Evolutionary conservation across 495 filamentous ascomycete genomes (phyloP).

Genomic region (Penicillium antarcticum): DNA sequence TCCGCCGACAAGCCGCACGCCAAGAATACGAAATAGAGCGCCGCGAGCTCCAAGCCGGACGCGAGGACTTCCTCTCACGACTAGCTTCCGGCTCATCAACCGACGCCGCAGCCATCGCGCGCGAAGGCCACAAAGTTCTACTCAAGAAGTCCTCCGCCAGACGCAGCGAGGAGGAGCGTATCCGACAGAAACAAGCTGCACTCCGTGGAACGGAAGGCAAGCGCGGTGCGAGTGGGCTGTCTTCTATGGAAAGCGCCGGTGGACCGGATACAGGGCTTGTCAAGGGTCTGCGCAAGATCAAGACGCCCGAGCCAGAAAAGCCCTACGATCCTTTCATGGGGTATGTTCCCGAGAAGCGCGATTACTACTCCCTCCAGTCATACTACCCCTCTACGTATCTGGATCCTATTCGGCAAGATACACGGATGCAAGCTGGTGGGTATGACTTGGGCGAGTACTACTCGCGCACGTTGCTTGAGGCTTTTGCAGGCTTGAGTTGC

Average conservation of each 20-base stretch:
- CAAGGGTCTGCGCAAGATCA: conserved; percentile 70
- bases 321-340: conserved; percentile 90
- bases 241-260: conserved; percentile 23
- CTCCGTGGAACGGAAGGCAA: conserved; percentile 35
- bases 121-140: conserved; percentile 58
- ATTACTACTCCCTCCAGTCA: conserved; percentile 66
- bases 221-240: conserved; percentile 19
- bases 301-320: conserved; percentile 59
- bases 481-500: conserved; percentile 83
- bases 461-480: conserved; percentile 74
- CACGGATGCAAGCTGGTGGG: conserved; percentile 68
- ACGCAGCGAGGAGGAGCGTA: conserved; percentile 47
- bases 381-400: conserved; percentile 66
- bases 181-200: conserved; percentile 44
- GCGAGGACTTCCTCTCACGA: conserved; percentile 53
- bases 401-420: conserved; percentile 56
- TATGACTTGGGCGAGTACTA: conserved; percentile 81
- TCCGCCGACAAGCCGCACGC: conserved; percentile 51
- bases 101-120: conserved; percentile 50
- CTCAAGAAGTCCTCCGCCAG: conserved; percentile 63
- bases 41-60: conserved; percentile 54
- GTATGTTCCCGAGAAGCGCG: conserved; percentile 55
- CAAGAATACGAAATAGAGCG: conserved; percentile 65
- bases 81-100: conserved; percentile 46
- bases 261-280: conserved; percentile 48